Conservation (phyloP, 495 filamentous ascomycete species). For the Thozetella sp. region DNA sequence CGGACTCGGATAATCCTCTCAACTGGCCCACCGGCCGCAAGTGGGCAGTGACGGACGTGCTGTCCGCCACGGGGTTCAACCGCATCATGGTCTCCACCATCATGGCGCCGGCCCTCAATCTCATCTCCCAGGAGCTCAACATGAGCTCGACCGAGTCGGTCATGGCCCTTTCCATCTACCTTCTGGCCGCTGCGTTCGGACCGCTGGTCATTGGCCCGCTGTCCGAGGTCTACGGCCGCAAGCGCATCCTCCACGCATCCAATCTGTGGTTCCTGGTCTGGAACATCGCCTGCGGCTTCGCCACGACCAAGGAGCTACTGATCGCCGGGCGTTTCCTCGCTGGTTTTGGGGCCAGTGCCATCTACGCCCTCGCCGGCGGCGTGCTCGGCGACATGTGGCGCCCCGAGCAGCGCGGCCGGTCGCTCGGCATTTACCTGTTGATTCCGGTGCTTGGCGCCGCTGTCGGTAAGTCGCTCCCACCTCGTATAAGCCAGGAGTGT, state of each 20-base stretch:
- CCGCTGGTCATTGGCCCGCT: constrained; percentile 62
- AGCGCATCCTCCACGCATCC: constrained; percentile 41
- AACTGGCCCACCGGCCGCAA: constrained; percentile 60
- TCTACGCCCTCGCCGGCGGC: constrained; percentile 52
- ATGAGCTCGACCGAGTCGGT: constrained; percentile 36
- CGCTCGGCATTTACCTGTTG: constrained; percentile 47
- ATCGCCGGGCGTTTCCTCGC: constrained; percentile 55
- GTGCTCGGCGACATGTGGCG: constrained; percentile 54
- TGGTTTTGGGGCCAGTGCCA: constrained; percentile 44
- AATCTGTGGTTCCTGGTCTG: constrained; percentile 48
- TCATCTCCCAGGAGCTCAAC: constrained; percentile 55
- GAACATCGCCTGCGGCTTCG: constrained; percentile 48
- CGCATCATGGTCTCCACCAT: constrained; percentile 70
- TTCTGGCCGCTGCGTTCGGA: constrained; percentile 59
- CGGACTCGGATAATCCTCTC: constrained; percentile 58
- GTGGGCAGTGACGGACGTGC: constrained; percentile 61
- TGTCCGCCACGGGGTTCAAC: constrained; percentile 54
- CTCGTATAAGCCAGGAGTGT: constrained; percentile 17
- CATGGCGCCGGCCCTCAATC: constrained; percentile 61
- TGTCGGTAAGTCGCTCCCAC: constrained; percentile 11
- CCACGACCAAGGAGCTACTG: constrained; percentile 41
- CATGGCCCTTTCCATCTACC: constrained; percentile 39
- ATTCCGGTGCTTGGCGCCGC: constrained; percentile 53
- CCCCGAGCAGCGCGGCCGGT: constrained; percentile 42
- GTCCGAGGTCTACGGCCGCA: constrained; percentile 61